These are phyloP conservation scores for Polyplosphaeria fusca DNA, from an alignment of 495 filamentous ascomycete species.

Conservation along the genomic window DNA sequence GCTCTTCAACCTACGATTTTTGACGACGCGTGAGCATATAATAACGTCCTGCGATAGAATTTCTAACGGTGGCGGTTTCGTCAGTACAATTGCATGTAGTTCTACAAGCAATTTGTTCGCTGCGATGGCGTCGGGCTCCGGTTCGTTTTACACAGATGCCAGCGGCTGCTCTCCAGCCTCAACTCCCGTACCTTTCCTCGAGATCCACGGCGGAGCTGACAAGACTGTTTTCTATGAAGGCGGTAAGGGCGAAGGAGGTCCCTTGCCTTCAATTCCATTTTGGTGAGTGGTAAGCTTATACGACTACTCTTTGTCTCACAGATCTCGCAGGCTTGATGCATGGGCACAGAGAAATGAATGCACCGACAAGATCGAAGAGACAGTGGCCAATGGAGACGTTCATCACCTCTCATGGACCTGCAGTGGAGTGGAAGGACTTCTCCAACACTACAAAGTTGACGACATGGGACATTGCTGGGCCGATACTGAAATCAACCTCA, in stretches of 20 bases:
- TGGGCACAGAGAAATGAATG: slow-evolving; percentile 44
- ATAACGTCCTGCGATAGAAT: slow-evolving; percentile 5
- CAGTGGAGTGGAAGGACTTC: neutral
- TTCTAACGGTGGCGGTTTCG: slow-evolving; percentile 24
- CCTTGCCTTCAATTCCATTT: slow-evolving; percentile 36
- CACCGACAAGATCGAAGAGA: slow-evolving; percentile 43
- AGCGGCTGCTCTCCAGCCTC: slow-evolving; percentile 39
- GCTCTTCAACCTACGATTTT: too few species aligned
- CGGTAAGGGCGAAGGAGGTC: slow-evolving; percentile 42
- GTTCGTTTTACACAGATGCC: slow-evolving; percentile 25
- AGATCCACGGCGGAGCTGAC: slow-evolving; percentile 52
- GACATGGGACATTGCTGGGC: slow-evolving; percentile 37
- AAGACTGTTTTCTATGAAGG: slow-evolving; percentile 40
- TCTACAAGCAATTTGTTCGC: slow-evolving; percentile 7
- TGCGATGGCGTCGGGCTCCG: slow-evolving; percentile 15
- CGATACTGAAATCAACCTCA: slow-evolving; percentile 16
- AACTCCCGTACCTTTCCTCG: slow-evolving; percentile 44
- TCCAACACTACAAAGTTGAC: slow-evolving; percentile 50
- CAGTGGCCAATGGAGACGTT: slow-evolving; percentile 35
- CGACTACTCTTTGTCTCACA: neutral
- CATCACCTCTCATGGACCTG: slow-evolving; percentile 19
- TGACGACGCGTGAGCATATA: neutral
- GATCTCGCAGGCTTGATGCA: slow-evolving; percentile 35
- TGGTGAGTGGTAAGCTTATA: slow-evolving; percentile 24
- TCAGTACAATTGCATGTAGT: slow-evolving; percentile 16